phyloP scores from a whole-genome alignment of 1,284 basidiomycete genomes.

The Heimioporus punctisporus region DNA sequence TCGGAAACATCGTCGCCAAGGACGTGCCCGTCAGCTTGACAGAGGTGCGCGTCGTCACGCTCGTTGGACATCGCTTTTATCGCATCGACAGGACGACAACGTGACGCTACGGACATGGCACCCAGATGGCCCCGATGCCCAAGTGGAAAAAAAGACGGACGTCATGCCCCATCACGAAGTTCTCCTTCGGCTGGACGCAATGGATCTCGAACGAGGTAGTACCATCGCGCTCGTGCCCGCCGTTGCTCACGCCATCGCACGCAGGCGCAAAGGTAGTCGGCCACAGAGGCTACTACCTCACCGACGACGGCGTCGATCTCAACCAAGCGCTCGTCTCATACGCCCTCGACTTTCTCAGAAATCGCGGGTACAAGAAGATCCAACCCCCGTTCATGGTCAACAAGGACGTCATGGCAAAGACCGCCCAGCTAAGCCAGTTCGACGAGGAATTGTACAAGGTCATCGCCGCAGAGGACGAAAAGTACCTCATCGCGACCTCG shows the following conservation, averaged over 20 bases:
- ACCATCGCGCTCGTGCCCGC: neutral
- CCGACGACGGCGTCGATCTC: constrained; percentile 94
- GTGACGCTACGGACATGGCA: constrained; percentile 83
- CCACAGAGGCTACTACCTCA: constrained; percentile 97
- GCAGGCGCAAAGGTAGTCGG: constrained; percentile 94
- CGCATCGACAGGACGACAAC: constrained; percentile 79
- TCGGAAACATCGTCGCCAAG: constrained; percentile 95
- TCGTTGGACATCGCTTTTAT: neutral
- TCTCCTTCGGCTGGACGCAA: constrained; percentile 89
- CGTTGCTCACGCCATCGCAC: constrained; percentile 54
- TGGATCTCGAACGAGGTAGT: constrained; percentile 93
- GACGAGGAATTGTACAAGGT: constrained; percentile 99
- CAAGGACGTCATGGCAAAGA: constrained; percentile 97
- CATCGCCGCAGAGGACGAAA: constrained; percentile 92
- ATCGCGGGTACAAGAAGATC: constrained; percentile 88
- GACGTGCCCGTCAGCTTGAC: constrained; percentile 86
- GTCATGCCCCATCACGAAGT: constrained; percentile 98
- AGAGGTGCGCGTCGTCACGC: constrained; percentile 63
- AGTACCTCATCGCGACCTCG: constrained; percentile 98
- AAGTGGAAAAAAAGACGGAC: constrained; percentile 61
- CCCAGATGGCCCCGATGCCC: constrained; percentile 75
- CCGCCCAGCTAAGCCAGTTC: constrained; percentile 97
- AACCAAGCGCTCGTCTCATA: constrained; percentile 98
- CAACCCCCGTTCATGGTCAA: constrained; percentile 99
- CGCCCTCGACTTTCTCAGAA: constrained; percentile 92